phyloP scores from a whole-genome alignment of 257 asterid species.

The Vinca minor region DNA sequence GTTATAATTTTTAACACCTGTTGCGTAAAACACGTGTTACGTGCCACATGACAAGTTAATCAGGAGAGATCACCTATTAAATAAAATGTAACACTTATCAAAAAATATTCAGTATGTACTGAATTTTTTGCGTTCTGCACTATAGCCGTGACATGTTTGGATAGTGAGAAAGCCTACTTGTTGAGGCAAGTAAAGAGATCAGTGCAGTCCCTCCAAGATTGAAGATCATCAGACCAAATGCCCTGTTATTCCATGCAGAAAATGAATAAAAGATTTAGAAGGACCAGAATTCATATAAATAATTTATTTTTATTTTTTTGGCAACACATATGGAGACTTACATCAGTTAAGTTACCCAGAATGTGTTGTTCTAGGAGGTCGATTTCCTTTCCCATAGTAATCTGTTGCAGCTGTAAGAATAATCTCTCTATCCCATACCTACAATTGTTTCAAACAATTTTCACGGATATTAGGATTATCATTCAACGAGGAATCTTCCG shows the following conservation, averaged over 20 bases:
- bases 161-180: too few relatives aligned
- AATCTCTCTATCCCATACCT: slow-evolving; percentile 98
- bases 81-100: too few relatives aligned
- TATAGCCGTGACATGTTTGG: too few relatives aligned
- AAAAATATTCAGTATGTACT: too few relatives aligned
- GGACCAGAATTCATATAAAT: not conserved
- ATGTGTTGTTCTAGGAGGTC: slow-evolving; percentile 61
- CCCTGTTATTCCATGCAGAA: slow-evolving; percentile 35
- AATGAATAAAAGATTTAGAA: not conserved
- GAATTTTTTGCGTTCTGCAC: too few relatives aligned
- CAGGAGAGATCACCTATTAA: too few relatives aligned
- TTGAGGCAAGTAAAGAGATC: slow-evolving; percentile 49
- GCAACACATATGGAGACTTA: slow-evolving; percentile 18
- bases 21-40: too few relatives aligned
- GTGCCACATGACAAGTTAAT: too few relatives aligned
- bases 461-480: too few relatives aligned
- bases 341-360: slow-evolving; percentile 58
- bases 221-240: slow-evolving; percentile 64
- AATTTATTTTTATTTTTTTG: too few relatives aligned
- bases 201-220: slow-evolving; percentile 65
- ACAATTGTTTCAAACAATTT: not conserved
- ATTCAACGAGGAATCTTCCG: too few relatives aligned
- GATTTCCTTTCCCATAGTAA: slow-evolving; percentile 62
- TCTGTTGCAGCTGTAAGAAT: slow-evolving; percentile 82
- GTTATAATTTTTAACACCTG: too few relatives aligned